Conservation (phyloP, 202 grass and related monocot species). For the Panicum hallii region DNA sequence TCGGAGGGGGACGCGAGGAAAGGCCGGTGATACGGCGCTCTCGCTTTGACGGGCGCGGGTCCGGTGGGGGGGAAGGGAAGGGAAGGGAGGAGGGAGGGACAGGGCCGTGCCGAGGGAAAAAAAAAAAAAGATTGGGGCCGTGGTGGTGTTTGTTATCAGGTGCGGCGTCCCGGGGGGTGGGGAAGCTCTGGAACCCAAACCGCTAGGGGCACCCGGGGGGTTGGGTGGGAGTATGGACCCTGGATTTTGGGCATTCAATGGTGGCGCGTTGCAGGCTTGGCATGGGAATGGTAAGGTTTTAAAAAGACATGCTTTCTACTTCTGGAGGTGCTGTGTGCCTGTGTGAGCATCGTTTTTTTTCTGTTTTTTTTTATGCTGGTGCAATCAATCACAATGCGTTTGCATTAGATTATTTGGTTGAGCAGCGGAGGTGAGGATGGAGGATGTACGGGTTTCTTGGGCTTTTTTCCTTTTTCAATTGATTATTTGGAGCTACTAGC, state of each 20-base stretch:
- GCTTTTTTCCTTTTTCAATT: background rate
- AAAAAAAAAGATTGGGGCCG: slow-evolving; percentile 11
- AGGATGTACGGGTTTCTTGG: background rate
- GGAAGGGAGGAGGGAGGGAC: background rate
- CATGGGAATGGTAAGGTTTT: background rate
- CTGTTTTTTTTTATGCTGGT: background rate
- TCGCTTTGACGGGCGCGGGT: slow-evolving; percentile 47
- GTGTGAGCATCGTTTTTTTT: background rate
- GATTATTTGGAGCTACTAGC: background rate
- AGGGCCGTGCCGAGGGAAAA: background rate
- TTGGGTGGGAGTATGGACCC: background rate
- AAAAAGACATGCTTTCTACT: slow-evolving; percentile 9
- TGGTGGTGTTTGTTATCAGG: slow-evolving; percentile 27
- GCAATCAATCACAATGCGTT: background rate
- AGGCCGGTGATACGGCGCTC: slow-evolving; percentile 53
- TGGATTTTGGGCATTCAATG: slow-evolving; percentile 7
- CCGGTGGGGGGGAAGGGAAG: background rate
- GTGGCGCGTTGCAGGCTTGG: background rate
- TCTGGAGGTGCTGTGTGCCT: background rate
- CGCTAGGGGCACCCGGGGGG: slow-evolving; percentile 24
- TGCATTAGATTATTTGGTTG: background rate
- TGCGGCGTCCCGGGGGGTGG: slow-evolving; percentile 8
- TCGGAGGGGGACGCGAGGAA: slow-evolving; percentile 42
- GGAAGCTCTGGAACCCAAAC: slow-evolving; percentile 11
- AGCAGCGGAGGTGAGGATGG: background rate